Conservation (phyloP, 768 basidiomycete species). For the Cantharellus anzutake region DNA sequence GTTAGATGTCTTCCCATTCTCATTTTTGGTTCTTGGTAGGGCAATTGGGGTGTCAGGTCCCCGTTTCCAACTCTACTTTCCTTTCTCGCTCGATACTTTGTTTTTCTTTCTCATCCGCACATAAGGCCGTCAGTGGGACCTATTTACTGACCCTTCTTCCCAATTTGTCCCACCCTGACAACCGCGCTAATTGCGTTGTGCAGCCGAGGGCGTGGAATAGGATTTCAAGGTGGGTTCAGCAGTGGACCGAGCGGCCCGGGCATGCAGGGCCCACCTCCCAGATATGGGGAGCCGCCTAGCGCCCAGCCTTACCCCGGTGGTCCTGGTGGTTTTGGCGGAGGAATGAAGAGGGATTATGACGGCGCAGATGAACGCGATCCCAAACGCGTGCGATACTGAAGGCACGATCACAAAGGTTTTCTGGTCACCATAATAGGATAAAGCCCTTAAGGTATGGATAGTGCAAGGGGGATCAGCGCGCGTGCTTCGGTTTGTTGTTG, state of each 20-base stretch:
- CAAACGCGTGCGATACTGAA: conserved; percentile 43
- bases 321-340: conserved; percentile 18
- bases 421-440: too few relatives aligned
- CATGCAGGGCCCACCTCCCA: conserved; percentile 2
- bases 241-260: conserved; percentile 15
- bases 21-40: neutral
- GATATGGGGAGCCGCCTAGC: conserved; percentile 5
- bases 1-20: neutral
- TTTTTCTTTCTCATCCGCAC: conserved; percentile 1
- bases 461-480: too few relatives aligned
- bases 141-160: neutral
- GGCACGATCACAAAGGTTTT: neutral
- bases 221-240: conserved; percentile 8
- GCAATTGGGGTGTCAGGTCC: neutral
- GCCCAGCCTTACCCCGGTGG: conserved; percentile 16
- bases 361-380: conserved; percentile 62
- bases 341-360: conserved; percentile 14
- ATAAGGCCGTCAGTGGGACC: neutral
- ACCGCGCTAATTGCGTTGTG: neutral
- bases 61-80: neutral
- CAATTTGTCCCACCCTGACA: neutral
- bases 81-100: conserved; percentile 3
- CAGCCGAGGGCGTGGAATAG: conserved; percentile 11
- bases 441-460: too few relatives aligned
- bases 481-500: too few relatives aligned